phyloP scores from a whole-genome alignment of 1,139 yeast species.

The Yamadazyma sp. region DNA sequence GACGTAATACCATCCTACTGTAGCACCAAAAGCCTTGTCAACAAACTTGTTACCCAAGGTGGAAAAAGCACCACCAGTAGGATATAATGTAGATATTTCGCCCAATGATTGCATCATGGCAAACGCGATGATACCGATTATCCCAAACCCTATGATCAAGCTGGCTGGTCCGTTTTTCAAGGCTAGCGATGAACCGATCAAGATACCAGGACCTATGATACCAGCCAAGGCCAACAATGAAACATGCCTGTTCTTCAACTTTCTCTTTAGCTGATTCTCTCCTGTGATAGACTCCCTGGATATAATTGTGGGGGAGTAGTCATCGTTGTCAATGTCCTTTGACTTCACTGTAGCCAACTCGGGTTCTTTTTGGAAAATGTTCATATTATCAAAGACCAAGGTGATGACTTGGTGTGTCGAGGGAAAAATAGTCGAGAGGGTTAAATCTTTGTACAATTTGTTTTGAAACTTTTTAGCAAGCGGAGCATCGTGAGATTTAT shows the following conservation, averaged over 20 bases:
- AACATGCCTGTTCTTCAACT: slow-evolving; percentile 43
- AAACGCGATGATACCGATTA: slow-evolving; percentile 56
- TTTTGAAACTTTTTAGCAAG: too few relatives aligned
- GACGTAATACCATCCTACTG: slow-evolving; percentile 63
- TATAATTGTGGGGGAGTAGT: neutral
- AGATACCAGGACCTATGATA: slow-evolving; percentile 55
- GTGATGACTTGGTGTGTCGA: neutral
- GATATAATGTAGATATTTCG: slow-evolving; percentile 53
- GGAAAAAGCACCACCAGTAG: slow-evolving; percentile 56
- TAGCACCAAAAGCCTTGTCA: slow-evolving; percentile 60
- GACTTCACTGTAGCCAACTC: neutral
- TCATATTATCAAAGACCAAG: neutral
- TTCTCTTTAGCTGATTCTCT: slow-evolving; percentile 21
- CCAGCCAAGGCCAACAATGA: slow-evolving; percentile 54
- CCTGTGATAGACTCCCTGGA: slow-evolving; percentile 2
- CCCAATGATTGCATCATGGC: slow-evolving; percentile 61
- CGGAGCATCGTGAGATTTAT: too few relatives aligned
- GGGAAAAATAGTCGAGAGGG: too few relatives aligned
- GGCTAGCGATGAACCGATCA: slow-evolving; percentile 48
- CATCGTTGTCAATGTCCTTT: neutral
- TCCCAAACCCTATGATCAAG: slow-evolving; percentile 43
- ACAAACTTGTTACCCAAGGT: slow-evolving; percentile 52
- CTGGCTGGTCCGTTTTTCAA: slow-evolving; percentile 47
- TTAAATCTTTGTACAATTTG: too few relatives aligned
- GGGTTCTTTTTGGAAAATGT: neutral